Conservation (phyloP, 495 filamentous ascomycete species). For the Trichocladium uniseriatum region DNA sequence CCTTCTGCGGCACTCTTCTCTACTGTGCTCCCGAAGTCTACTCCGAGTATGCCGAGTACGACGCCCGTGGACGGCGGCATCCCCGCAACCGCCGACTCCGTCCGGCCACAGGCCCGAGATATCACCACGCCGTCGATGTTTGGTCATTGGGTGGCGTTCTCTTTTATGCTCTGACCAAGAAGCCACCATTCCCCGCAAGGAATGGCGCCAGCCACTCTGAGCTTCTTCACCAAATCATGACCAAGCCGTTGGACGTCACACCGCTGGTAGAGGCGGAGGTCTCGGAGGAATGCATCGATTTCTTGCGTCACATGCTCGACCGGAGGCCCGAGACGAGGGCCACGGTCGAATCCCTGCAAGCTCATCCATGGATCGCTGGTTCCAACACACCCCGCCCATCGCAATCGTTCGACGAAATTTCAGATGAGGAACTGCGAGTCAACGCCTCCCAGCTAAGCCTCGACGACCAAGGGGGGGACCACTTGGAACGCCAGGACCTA, state of each 20-base stretch:
- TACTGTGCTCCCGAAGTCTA: conserved; percentile 98
- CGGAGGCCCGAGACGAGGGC: conserved; percentile 60
- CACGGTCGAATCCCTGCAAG: conserved; percentile 51
- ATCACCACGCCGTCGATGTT: conserved; percentile 83
- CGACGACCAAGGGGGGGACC: conserved; percentile 29
- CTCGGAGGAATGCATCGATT: conserved; percentile 57
- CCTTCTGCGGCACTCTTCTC: conserved; percentile 90
- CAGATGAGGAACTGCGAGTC: conserved; percentile 39
- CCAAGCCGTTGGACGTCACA: conserved; percentile 49
- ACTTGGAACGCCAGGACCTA: not conserved
- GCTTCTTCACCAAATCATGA: conserved; percentile 81
- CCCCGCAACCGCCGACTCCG: conserved; percentile 31
- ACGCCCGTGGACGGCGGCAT: conserved; percentile 36
- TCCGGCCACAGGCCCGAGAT: conserved; percentile 43
- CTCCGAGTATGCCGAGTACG: conserved; percentile 62
- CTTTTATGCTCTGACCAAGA: conserved; percentile 65
- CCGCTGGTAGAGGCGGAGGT: conserved; percentile 48
- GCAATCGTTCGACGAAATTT: conserved; percentile 37
- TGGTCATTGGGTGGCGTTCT: conserved; percentile 92
- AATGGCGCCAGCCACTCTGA: conserved; percentile 43
- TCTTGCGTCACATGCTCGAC: conserved; percentile 68
- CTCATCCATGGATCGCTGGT: conserved; percentile 57
- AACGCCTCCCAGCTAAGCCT: conserved; percentile 65
- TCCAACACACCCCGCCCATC: conserved; percentile 19
- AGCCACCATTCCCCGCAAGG: conserved; percentile 68